Base-by-base conservation (phyloP, 1,284 basidiomycete genomes). In the Xanthoconium separans region DNA sequence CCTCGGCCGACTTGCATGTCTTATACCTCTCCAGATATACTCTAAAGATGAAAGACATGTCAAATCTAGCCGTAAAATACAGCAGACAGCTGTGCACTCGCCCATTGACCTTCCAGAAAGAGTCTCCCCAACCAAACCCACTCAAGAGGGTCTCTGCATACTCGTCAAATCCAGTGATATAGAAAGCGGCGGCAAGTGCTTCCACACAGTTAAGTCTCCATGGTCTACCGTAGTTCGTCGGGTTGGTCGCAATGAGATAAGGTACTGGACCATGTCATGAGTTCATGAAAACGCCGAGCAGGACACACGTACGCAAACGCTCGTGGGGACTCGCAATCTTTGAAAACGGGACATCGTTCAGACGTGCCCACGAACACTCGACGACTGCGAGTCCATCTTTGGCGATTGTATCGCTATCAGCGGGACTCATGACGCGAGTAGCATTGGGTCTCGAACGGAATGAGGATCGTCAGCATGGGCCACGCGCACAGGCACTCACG, bases 301-400 rank as follows among this genome's bases (percentile, higher is more conserved):
- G 8, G 6, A 29, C 3, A 4, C 6, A 82, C 92, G 60, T 62
- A 96, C 94, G 66, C 36, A 98, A 72, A 12, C 96, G 82, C 75
- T 99, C 96, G 64, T 98, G 83, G 0, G 95, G 94, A 60, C 91
- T 93, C 20, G 91, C 84, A 64, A 98, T 96, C 73, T 97, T 98
- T 50, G 82, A 78, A 69, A 97, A 99, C 0, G 96, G 96, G 3
- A 98, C 87, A 59, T 98, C 95, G 51, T 95, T 92, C 8, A 98
- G 74, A 20, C 95, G 80, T 2, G 96, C 96, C 96, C 96, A 99
- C 5, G 93, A 95, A 70, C 95, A 98, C 69, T 99, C 96, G 2
- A 99, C 94, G 9, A 99, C 96, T 0, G 96, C 96, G 2, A 98
- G 75, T 0, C 96, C 96, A 40, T 78, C 77, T 55, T 83, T 79